Conservation (phyloP, 805 yeast species). For the Ogataea haglerorum region DNA sequence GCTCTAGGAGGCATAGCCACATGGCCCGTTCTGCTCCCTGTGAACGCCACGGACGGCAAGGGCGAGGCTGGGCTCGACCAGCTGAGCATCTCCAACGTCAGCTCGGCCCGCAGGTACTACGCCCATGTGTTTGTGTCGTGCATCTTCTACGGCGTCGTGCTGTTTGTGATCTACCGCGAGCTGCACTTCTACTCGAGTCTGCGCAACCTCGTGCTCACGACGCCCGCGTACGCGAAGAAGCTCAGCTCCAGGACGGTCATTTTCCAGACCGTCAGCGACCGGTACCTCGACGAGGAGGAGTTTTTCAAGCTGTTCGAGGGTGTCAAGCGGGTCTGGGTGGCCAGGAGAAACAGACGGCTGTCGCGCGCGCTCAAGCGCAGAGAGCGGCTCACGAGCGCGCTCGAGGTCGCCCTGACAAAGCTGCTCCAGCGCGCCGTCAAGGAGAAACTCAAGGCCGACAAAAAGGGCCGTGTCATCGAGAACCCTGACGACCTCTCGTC, state of each 20-base stretch:
- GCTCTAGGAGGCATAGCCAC: constrained; percentile 56
- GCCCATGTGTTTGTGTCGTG: constrained; percentile 85
- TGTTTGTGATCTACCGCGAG: constrained; percentile 81
- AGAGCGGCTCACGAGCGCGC: constrained; percentile 50
- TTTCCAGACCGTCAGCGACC: constrained; percentile 79
- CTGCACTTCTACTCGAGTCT: constrained; percentile 71
- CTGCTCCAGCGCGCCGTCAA: constrained; percentile 63
- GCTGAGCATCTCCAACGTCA: constrained; percentile 75
- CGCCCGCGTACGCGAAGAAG: constrained; percentile 75
- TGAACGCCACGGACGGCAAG: constrained; percentile 70
- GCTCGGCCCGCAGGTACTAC: constrained; percentile 58
- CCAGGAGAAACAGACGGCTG: constrained; percentile 58
- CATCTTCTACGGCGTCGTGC: constrained; percentile 66
- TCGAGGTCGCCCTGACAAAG: constrained; percentile 65
- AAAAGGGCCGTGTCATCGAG: constrained; percentile 51
- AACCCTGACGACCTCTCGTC: constrained; percentile 46
- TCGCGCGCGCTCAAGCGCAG: constrained; percentile 57
- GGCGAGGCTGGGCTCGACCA: constrained; percentile 67
- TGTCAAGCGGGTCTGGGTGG: constrained; percentile 76
- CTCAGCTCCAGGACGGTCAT: constrained; percentile 78
- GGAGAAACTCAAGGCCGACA: constrained; percentile 58
- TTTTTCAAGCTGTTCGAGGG: constrained; percentile 76
- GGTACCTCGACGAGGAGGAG: constrained; percentile 66
- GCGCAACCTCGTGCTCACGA: constrained; percentile 71
- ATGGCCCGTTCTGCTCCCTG: constrained; percentile 73